Evolutionary conservation across 345 rosid genomes (phyloP), one percentile per base, ranked within the genome.

Genomic region (Cardiospermum halicacabum): DNA sequence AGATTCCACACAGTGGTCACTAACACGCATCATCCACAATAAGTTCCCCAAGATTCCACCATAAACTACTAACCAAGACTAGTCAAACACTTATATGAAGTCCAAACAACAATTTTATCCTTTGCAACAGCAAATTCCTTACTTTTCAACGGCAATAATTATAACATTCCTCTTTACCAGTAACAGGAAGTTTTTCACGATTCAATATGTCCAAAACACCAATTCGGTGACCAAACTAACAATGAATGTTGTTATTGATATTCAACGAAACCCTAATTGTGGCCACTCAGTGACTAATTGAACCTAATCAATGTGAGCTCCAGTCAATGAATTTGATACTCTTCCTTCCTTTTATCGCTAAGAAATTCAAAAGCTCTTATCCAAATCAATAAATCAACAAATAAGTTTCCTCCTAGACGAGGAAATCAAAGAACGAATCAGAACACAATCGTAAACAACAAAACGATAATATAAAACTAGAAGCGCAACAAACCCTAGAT

Each of bases 401-500:
- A 42, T 27, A 60, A 42, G 16, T 40, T 16, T 48, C 56, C 66
- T 51, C 42, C 31, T 15, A 63, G 31, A 42, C 10, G 60, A 51
- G 26, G 66, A 37, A 43, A 59, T 60, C 5, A 30, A 53, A 21
- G 26, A 53, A 28, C 48, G 19, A 45, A 68, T 69, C 16, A 31
- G 53, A 53, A 54, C 12, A 31, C 45, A 42, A 68, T 54, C 27
- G 7, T 26, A 3, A 24, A 26, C 19, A 55, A 18, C n/a, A 40
- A 65, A 15, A 54, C 6, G 39, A 34, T 34, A 5, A 34, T 2
- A 34, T 11, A 34, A 65, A 54, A 50, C 53, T 27, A 56, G 21
- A 18, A 53, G 58, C 40, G 51, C 9, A 26, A 60, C 51, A 60
- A 68, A 68, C 72, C 72, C 72, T 53, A 54, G 69, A 65, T 55